A percentile compares a stretch with the other conserved stretches of the same genome.
Conservation (phyloP, 257 asterid species). For the Solanum chaucha region DNA sequence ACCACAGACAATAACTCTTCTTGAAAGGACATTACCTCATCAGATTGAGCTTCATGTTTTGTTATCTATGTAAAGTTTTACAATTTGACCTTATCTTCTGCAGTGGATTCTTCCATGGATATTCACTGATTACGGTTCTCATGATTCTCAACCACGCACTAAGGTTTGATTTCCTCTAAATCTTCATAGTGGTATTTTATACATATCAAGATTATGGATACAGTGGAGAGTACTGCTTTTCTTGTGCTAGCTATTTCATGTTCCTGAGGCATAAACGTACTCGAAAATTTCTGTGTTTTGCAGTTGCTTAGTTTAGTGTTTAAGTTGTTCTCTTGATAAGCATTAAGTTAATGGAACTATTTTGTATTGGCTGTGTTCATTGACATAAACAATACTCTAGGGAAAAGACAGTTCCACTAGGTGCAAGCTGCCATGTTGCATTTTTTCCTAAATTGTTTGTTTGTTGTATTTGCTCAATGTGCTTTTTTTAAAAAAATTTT, state of each 20-base stretch:
- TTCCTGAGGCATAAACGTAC: background rate
- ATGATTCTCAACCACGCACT: slow-evolving; percentile 95
- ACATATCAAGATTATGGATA: background rate
- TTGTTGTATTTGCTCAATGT: background rate
- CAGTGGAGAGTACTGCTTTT: background rate
- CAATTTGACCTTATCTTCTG: background rate
- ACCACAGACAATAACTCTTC: background rate
- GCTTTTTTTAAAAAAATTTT: background rate
- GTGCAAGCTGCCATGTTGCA: background rate
- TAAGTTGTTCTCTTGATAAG: background rate
- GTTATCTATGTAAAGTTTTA: background rate
- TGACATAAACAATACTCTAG: background rate
- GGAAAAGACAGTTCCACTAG: background rate
- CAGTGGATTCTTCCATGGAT: slow-evolving; percentile 98
- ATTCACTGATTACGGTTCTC: slow-evolving; percentile 73
- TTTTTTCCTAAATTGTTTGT: background rate
- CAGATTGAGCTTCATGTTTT: background rate
- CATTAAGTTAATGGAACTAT: background rate
- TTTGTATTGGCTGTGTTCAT: background rate
- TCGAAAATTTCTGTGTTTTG: background rate
- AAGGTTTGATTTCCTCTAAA: slow-evolving; percentile 34
- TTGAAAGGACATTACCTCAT: background rate
- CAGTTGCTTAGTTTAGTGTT: background rate
- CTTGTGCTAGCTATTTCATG: background rate
- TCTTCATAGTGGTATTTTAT: background rate